Conservation (phyloP, 495 filamentous ascomycete genomes). For the Tuber borchii region DNA sequence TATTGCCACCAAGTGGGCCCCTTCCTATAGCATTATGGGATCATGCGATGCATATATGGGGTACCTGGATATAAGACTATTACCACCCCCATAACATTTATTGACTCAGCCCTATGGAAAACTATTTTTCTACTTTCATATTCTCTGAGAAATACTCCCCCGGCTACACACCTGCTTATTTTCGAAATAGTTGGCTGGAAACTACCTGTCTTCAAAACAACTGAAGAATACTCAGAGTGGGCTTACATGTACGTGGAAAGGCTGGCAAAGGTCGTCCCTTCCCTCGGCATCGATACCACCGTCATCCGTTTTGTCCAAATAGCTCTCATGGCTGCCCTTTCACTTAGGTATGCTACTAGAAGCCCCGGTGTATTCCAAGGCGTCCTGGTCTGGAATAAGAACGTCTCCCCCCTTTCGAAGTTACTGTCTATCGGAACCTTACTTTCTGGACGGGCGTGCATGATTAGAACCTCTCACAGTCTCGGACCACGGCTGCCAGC, state of each 20-base stretch:
- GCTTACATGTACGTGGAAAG: background rate
- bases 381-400: constrained; percentile 26
- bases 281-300: background rate
- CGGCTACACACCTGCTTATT: background rate
- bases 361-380: constrained; percentile 31
- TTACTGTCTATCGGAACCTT: constrained; percentile 29
- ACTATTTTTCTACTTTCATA: background rate
- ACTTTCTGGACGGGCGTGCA: constrained; percentile 19
- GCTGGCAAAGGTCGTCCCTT: background rate
- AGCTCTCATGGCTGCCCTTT: background rate
- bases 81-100: background rate
- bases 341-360: constrained; percentile 13
- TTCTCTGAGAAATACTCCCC: background rate
- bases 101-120: background rate
- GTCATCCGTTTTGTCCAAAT: background rate
- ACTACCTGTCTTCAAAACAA: background rate
- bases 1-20: background rate
- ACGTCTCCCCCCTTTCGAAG: constrained; percentile 20
- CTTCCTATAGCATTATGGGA: background rate
- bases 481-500: constrained; percentile 13
- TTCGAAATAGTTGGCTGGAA: background rate
- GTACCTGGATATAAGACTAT: background rate
- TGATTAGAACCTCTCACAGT: background rate
- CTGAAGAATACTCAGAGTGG: background rate
- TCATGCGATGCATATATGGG: background rate